Evolutionary conservation across 352 stramenopile genomes (phyloP).

Genomic region (Phytophthora cactorum): DNA sequence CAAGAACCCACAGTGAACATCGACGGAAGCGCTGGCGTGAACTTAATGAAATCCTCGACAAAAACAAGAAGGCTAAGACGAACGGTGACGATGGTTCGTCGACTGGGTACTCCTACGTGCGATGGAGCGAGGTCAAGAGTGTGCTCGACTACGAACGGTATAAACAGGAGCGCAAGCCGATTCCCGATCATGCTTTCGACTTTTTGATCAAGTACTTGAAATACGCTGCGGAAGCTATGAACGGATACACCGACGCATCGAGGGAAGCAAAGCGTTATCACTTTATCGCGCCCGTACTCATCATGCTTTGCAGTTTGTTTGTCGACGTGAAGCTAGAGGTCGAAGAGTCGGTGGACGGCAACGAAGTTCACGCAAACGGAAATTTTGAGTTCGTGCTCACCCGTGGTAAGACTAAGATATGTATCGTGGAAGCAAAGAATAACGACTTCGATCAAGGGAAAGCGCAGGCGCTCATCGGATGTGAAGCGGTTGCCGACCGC

Average conservation of each 20-base stretch:
- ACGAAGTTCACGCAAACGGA: background rate
- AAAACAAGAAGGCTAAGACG: background rate
- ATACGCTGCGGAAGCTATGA: no score
- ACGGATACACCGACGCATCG: no score
- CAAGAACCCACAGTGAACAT: background rate
- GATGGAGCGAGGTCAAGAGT: slow-evolving; percentile 1
- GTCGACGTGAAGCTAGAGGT: background rate
- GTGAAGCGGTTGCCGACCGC: slow-evolving; percentile 49
- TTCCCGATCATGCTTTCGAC: background rate
- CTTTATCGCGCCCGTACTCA: no score
- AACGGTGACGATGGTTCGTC: background rate
- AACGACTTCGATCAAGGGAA: slow-evolving; percentile 53
- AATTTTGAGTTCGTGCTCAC: background rate
- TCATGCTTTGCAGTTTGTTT: background rate
- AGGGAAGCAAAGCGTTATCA: no score
- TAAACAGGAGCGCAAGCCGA: background rate
- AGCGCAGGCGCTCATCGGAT: slow-evolving; percentile 53
- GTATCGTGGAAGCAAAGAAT: slow-evolving; percentile 58
- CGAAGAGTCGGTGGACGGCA: background rate
- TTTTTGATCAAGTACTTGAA: no score
- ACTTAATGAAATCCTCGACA: slow-evolving; percentile 1
- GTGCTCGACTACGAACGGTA: background rate
- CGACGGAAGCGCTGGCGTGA: background rate
- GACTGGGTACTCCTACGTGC: slow-evolving; percentile 1
- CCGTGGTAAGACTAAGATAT: slow-evolving; percentile 33